A percentile compares a stretch with the other conserved stretches of the same genome.
These are phyloP conservation scores for Glonium stellatum DNA, from an alignment of 495 filamentous ascomycete genomes.

Conservation along the genomic window DNA sequence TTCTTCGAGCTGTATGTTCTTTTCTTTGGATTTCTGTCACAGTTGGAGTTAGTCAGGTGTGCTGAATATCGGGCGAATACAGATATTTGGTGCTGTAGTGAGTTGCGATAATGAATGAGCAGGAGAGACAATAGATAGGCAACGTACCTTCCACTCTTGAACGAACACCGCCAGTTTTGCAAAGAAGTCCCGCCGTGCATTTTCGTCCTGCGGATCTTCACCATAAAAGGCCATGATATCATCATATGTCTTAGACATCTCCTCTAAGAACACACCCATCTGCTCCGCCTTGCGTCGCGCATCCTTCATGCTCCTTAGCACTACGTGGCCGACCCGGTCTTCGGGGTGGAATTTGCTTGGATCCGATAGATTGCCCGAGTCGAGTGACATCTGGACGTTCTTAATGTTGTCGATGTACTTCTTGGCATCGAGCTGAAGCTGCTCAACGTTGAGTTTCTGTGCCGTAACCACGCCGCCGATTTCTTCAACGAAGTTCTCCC, in stretches of 20 bases:
- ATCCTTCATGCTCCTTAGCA: constrained; percentile 93
- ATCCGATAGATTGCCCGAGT: constrained; percentile 90
- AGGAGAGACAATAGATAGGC: constrained; percentile 1
- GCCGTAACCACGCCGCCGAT: constrained; percentile 69
- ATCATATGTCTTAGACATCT: constrained; percentile 84
- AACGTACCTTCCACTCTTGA: constrained; percentile 76
- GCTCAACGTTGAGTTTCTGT: constrained; percentile 96
- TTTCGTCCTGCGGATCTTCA: constrained; percentile 87
- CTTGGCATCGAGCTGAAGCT: constrained; percentile 80
- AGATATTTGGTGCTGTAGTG: background rate
- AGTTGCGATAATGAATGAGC: background rate
- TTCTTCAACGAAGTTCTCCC: constrained; percentile 82
- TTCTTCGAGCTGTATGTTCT: constrained; percentile 82
- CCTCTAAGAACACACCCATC: constrained; percentile 86
- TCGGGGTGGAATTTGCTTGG: constrained; percentile 97
- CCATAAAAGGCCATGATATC: constrained; percentile 97
- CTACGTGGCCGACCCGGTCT: constrained; percentile 85
- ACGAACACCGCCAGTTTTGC: constrained; percentile 89
- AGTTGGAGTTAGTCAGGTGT: too few species aligned
- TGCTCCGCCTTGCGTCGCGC: constrained; percentile 93
- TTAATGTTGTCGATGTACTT: constrained; percentile 91
- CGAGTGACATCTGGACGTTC: constrained; percentile 85
- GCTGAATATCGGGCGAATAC: too few species aligned
- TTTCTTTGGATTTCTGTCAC: constrained; percentile 72
- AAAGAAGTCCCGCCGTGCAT: constrained; percentile 93